Evolutionary conservation across 768 basidiomycete species (phyloP), one percentile per base, ranked within the genome.

Genomic region (Lactifluus subvellereus): DNA sequence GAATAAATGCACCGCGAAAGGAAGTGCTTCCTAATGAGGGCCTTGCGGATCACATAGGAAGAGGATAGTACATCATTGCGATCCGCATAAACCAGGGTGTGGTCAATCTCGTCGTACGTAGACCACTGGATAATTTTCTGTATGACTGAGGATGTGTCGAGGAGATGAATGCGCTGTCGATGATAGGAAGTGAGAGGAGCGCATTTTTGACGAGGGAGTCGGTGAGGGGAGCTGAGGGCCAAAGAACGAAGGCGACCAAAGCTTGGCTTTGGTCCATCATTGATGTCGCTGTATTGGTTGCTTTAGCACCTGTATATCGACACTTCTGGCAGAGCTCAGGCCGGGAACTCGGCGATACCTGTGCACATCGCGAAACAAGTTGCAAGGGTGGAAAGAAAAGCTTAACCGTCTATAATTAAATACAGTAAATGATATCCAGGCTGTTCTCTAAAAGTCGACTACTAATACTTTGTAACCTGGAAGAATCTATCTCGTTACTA

Each of bases 11-110:
- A 86, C 38, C 84, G 82, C 4, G 93, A 87, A 3, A 99, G 80
- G 71, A 88, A 94, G 71, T 97, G 93, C 73, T 98, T 98, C 59
- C 97, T 84, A 66, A 98, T 98, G 59, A 99, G 80, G 40, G 89
- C 87, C 73, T 98, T 97, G 63, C 95, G 83, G 71, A 95, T 93
- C 14, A 85, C 87, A 71, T 94, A 95, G 40, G 87, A 87, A 9
- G 91, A 95, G 0, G 91, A 82, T 38, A 94, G 79, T 42, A 85
- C 80, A 20, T 71, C 69, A 27, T 76, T 68, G 11, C 80, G 80
- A 49, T 80, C 71, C 8, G 76, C 68, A 65, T 84, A 80, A 10
- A 87, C 87, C 33, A 87, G 79, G 67, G 85, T 83, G 65, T 95
- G 94, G 66, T 90, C 84, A 60, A 96, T 82, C 48, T 79, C 81